Conservation (phyloP, 1,284 basidiomycete genomes). For the Wolfiporia cocos region DNA sequence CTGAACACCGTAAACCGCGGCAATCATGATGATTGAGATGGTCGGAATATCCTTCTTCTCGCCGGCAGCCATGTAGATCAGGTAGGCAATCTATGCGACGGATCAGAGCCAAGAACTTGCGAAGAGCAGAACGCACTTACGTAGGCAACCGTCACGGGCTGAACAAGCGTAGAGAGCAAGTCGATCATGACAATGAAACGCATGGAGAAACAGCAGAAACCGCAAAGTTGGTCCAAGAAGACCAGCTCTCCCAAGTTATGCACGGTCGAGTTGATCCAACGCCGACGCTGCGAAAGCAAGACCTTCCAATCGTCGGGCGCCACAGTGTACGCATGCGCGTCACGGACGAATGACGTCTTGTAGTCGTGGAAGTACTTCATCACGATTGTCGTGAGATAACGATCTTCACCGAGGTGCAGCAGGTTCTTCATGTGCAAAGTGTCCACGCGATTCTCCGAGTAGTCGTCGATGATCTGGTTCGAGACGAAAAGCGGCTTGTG, state of each 20-base stretch:
- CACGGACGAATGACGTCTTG: conserved; percentile 94
- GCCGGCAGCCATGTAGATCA: conserved; percentile 72
- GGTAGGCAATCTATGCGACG: conserved; percentile 69
- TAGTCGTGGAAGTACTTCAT: conserved; percentile 90
- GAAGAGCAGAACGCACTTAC: conserved; percentile 43
- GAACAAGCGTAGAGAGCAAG: conserved; percentile 80
- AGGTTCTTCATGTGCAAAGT: conserved; percentile 98
- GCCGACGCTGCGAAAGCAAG: conserved; percentile 92
- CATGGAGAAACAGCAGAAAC: conserved; percentile 99
- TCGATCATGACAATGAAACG: conserved; percentile 97
- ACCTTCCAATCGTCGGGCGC: conserved; percentile 94
- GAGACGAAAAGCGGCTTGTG: conserved; percentile 87
- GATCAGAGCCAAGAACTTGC: background rate
- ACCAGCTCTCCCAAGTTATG: conserved; percentile 95
- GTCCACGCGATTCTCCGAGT: conserved; percentile 94
- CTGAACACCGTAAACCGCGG: conserved; percentile 89
- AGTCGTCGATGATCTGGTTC: conserved; percentile 87
- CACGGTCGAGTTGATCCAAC: conserved; percentile 99
- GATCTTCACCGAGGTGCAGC: conserved; percentile 96
- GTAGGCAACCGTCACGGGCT: conserved; percentile 92
- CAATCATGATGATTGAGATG: conserved; percentile 88
- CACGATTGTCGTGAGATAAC: conserved; percentile 92
- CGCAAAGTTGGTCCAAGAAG: conserved; percentile 90
- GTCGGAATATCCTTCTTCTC: conserved; percentile 63
- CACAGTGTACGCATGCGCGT: conserved; percentile 89